Conservation (phyloP, 805 yeast species). For the Saccharomycopsis sp. region DNA sequence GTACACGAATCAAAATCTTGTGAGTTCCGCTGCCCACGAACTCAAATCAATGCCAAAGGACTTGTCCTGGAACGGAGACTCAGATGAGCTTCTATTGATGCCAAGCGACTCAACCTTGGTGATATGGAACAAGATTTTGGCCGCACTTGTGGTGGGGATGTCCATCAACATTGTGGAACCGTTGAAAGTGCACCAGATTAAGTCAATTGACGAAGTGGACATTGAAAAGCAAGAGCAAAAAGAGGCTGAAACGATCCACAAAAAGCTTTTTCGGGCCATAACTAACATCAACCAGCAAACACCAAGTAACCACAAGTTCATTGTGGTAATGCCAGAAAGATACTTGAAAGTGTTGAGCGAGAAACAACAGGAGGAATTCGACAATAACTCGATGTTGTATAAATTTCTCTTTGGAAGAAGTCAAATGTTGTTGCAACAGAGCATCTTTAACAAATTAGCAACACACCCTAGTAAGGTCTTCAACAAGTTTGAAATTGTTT, state of each 20-base stretch:
- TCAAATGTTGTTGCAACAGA: conserved; percentile 14
- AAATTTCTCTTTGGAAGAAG: conserved; percentile 12
- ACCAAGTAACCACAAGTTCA: neutral
- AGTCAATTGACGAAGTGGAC: conserved; percentile 10
- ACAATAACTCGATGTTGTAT: conserved; percentile 2
- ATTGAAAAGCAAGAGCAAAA: neutral
- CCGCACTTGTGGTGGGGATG: conserved; percentile 13
- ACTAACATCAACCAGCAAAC: neutral
- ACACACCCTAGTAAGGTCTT: neutral
- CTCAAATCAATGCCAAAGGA: conserved; percentile 13
- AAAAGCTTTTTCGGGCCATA: conserved; percentile 1
- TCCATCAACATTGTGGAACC: conserved; percentile 13
- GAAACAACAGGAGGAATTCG: neutral
- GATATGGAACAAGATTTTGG: conserved; percentile 11
- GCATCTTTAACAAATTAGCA: conserved; percentile 9
- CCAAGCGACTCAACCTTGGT: conserved; percentile 11
- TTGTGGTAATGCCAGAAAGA: conserved; percentile 13
- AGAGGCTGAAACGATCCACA: conserved; percentile 4
- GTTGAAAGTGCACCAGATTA: conserved; percentile 8
- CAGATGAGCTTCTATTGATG: conserved; percentile 10
- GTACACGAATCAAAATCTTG: conserved; percentile 17
- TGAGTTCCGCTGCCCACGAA: conserved; percentile 16
- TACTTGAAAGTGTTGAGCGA: conserved; percentile 6
- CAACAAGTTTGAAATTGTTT: conserved; percentile 3
- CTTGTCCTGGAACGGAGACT: conserved; percentile 11